Conservation (phyloP, 805 yeast species). For the Candida bentonensis region DNA sequence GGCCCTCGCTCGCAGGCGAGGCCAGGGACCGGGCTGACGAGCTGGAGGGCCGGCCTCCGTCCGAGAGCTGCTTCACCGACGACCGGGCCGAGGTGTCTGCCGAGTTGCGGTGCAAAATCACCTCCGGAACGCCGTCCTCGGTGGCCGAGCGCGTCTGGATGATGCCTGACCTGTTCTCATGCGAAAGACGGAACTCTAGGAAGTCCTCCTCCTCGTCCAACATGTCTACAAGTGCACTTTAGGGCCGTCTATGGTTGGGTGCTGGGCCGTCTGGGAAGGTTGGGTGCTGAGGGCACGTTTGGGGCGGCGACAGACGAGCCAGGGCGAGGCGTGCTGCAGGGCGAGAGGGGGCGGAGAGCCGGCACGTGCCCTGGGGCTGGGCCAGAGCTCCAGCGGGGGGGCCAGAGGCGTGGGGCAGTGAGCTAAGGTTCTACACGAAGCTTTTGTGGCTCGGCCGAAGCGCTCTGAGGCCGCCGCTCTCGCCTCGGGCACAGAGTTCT, state of each 20-base stretch:
- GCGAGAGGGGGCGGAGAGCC: too few species aligned
- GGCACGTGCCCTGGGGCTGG: too few species aligned
- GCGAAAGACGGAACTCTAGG: slow-evolving; percentile 25
- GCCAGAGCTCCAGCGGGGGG: too few species aligned
- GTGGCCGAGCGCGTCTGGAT: not conserved
- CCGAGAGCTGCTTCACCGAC: slow-evolving; percentile 5
- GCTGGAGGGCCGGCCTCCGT: not conserved
- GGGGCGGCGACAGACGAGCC: too few species aligned
- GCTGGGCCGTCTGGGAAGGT: not conserved
- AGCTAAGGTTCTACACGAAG: too few species aligned
- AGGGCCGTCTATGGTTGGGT: too few species aligned
- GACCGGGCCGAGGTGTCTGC: slow-evolving; percentile 3
- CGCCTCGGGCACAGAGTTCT: too few species aligned
- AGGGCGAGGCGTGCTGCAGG: too few species aligned
- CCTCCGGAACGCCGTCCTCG: not conserved
- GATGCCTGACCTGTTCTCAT: slow-evolving; percentile 6
- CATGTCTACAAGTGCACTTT: too few species aligned
- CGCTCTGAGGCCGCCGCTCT: too few species aligned
- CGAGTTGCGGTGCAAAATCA: not conserved
- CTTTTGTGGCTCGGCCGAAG: too few species aligned
- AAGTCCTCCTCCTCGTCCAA: slow-evolving; percentile 18
- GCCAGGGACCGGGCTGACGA: not conserved
- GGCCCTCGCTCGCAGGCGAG: not conserved
- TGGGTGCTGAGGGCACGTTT: not conserved
- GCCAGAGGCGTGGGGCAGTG: too few species aligned